phyloP scores from a whole-genome alignment of 2,329 filamentous ascomycete genomes.

The Phialocephala subalpina region DNA sequence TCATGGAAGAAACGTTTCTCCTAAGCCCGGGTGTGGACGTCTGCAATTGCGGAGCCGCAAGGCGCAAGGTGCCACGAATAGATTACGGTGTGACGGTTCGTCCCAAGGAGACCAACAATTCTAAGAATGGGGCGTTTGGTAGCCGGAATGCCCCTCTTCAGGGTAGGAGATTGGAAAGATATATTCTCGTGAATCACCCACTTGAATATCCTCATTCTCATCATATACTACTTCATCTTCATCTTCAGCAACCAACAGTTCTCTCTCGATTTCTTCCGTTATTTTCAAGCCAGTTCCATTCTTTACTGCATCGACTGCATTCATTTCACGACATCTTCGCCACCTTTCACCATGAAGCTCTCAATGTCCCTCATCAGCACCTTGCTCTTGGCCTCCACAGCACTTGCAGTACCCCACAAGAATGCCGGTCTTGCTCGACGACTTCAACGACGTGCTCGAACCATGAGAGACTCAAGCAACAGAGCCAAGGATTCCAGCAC shows the following conservation, averaged over 20 bases:
- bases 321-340: too few species aligned
- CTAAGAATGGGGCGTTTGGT: not conserved
- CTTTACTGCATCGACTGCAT: conserved; percentile 17
- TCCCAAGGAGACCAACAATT: conserved; percentile 1
- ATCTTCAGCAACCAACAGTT: not conserved
- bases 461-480: conserved; percentile 8
- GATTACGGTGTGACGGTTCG: conserved; percentile 7
- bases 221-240: not conserved
- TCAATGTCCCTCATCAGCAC: conserved; percentile 12
- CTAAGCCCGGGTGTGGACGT: not conserved
- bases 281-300: conserved; percentile 4
- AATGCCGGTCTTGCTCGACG: conserved; percentile 16
- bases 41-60: not conserved
- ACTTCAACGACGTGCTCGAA: conserved; percentile 17
- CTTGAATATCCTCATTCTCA: not conserved
- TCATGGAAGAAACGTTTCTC: not conserved
- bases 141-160: not conserved
- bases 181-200: not conserved
- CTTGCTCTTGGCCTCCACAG: conserved; percentile 16
- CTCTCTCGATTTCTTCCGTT: not conserved
- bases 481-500: conserved; percentile 18
- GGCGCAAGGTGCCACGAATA: conserved; percentile 15
- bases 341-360: conserved; percentile 25
- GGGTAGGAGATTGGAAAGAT: conserved; percentile 3
- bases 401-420: conserved; percentile 17